These are phyloP conservation scores for Urochloa ruziziensis DNA, from an alignment of 176 grass and related monocot species.

Conservation along the genomic window DNA sequence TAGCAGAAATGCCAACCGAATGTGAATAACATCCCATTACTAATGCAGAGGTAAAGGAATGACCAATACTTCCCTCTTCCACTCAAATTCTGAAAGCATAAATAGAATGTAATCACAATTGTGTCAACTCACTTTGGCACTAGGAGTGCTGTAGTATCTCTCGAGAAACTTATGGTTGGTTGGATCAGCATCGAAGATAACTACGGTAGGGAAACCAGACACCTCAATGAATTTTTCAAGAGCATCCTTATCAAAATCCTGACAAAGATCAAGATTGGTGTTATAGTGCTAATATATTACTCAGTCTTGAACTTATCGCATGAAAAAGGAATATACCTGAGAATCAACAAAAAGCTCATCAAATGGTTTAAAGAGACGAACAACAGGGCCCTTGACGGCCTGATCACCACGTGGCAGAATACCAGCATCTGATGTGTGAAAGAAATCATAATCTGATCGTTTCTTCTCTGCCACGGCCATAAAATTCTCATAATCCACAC, in stretches of 20 bases:
- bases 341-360: slow-evolving; percentile 90
- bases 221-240: slow-evolving; percentile 78
- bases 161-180: slow-evolving; percentile 73
- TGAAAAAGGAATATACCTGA: slow-evolving; percentile 38
- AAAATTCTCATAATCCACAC: slow-evolving; percentile 73
- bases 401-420: slow-evolving; percentile 70
- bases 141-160: slow-evolving; percentile 63
- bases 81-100: slow-evolving; percentile 12
- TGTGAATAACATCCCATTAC: background rate
- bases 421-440: slow-evolving; percentile 63
- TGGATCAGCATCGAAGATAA: slow-evolving; percentile 56
- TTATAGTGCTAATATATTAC: background rate
- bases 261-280: background rate
- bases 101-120: slow-evolving; percentile 3
- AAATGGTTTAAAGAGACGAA: slow-evolving; percentile 92
- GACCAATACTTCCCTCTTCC: background rate
- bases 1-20: background rate
- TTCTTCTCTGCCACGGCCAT: slow-evolving; percentile 58
- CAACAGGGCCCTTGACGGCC: slow-evolving; percentile 42
- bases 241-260: slow-evolving; percentile 71
- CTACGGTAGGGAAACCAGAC: slow-evolving; percentile 68
- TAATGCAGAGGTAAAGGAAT: slow-evolving; percentile 33
- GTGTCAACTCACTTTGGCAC: slow-evolving; percentile 59
- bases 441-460: slow-evolving; percentile 73
- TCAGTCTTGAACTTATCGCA: background rate